phyloP scores from a whole-genome alignment of 106 monocot genomes.

The Triglochin maritima region DNA sequence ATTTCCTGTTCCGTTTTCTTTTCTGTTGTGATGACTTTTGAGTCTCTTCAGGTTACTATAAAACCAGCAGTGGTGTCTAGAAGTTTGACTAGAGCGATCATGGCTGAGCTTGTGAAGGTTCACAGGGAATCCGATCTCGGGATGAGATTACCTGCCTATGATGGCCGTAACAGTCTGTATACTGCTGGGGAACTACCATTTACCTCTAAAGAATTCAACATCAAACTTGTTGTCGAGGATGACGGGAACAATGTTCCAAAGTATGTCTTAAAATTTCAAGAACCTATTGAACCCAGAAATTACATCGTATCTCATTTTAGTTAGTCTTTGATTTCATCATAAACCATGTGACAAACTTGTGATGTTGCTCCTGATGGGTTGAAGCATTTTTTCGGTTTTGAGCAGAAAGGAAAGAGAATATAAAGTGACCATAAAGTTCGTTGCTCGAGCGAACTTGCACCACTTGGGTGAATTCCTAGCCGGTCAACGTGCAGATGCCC shows the following conservation, averaged over 20 bases:
- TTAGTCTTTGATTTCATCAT: too few relatives aligned
- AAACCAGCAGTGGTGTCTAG: constrained; percentile 49
- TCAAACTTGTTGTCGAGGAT: constrained; percentile 43
- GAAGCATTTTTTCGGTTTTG: not conserved
- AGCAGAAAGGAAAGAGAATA: constrained; percentile 15
- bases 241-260: constrained; percentile 16
- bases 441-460: constrained; percentile 10
- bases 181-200: constrained; percentile 74
- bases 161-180: constrained; percentile 78
- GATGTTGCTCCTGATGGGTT: not conserved
- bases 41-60: constrained; percentile 48
- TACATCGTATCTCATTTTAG: too few relatives aligned
- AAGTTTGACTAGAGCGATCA: constrained; percentile 49
- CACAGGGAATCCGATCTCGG: constrained; percentile 60
- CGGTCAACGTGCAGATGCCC: constrained; percentile 9
- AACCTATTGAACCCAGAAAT: not conserved
- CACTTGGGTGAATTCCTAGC: constrained; percentile 17
- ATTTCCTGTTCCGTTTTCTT: too few relatives aligned
- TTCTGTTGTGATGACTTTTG: too few relatives aligned
- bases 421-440: constrained; percentile 18
- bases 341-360: too few relatives aligned
- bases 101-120: constrained; percentile 54
- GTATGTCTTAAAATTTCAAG: not conserved
- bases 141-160: constrained; percentile 73
- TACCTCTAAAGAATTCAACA: constrained; percentile 45